Percentiles rank a stretch among this genome's conserved stretches.
Conservation (phyloP, 225 moss, liverwort and hornwort genomes). For the Marchantia paleacea region DNA sequence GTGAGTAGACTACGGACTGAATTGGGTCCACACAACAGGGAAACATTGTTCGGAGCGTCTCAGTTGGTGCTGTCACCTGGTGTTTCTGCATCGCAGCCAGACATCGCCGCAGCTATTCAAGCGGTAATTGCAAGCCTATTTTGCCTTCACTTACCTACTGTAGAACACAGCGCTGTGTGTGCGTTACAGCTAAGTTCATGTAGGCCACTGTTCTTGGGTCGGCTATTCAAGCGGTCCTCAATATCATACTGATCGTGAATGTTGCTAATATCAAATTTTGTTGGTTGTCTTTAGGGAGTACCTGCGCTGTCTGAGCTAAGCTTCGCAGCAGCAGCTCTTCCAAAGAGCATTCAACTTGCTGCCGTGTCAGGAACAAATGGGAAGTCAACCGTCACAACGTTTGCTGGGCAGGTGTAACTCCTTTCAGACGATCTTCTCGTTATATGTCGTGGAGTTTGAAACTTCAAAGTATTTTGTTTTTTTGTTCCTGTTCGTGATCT, state of each 20-base stretch:
- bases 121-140: constrained; percentile 42
- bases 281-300: constrained; percentile 53
- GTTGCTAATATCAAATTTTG: background rate
- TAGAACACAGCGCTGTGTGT: too few species aligned
- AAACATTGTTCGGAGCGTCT: constrained; percentile 60
- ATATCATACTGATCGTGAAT: background rate
- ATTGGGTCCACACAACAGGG: constrained; percentile 73
- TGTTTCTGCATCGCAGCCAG: constrained; percentile 66
- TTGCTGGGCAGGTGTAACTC: constrained; percentile 73
- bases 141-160: background rate
- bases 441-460: background rate
- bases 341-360: constrained; percentile 65
- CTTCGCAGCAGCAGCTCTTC: constrained; percentile 83
- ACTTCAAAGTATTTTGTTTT: background rate
- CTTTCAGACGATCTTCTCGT: background rate
- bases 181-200: background rate
- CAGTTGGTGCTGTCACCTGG: constrained; percentile 88
- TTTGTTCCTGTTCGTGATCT: background rate
- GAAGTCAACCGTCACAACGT: constrained; percentile 94
- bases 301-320: constrained; percentile 78
- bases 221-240: background rate
- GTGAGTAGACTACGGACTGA: constrained; percentile 61
- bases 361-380: constrained; percentile 96
- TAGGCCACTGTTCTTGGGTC: background rate
- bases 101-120: constrained; percentile 70